Conservation (phyloP, 441 rosid species). For the Sinapis alba region DNA sequence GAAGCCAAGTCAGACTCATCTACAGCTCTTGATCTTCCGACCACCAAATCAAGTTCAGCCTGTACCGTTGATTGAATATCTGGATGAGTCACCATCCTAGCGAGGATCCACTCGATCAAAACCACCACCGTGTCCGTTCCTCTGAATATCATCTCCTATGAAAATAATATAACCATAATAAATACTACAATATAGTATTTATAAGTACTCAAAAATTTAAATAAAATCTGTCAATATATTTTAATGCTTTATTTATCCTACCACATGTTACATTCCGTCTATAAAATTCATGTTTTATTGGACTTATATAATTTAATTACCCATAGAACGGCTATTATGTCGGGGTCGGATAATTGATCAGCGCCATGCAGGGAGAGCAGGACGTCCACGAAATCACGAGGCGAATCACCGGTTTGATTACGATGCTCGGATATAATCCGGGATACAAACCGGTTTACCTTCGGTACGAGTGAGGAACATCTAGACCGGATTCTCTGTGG, state of each 20-base stretch:
- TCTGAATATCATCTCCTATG: constrained; percentile 64
- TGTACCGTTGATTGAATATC: constrained; percentile 57
- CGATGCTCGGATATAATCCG: constrained; percentile 62
- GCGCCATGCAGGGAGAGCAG: constrained; percentile 59
- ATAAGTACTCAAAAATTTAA: neutral
- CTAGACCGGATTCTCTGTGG: constrained; percentile 65
- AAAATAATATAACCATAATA: neutral
- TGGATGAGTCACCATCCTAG: constrained; percentile 57
- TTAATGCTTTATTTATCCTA: constrained; percentile 1
- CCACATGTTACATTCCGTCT: constrained; percentile 6
- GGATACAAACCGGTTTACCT: constrained; percentile 66
- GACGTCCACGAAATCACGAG: constrained; percentile 72
- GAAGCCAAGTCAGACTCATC: constrained; percentile 43
- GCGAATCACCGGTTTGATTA: constrained; percentile 22
- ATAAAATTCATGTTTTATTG: neutral
- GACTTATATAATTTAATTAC: constrained; percentile 38
- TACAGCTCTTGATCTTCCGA: constrained; percentile 50
- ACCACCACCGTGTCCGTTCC: constrained; percentile 67
- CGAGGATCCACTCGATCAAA: constrained; percentile 62
- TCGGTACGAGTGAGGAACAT: constrained; percentile 70
- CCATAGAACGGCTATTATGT: constrained; percentile 86
- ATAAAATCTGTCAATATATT: neutral
- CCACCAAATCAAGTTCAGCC: constrained; percentile 52
- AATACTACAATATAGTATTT: neutral
- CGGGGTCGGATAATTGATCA: constrained; percentile 60